Evolutionary conservation across 257 asterid species (phyloP).

Genomic region (Solanum rostratum): DNA sequence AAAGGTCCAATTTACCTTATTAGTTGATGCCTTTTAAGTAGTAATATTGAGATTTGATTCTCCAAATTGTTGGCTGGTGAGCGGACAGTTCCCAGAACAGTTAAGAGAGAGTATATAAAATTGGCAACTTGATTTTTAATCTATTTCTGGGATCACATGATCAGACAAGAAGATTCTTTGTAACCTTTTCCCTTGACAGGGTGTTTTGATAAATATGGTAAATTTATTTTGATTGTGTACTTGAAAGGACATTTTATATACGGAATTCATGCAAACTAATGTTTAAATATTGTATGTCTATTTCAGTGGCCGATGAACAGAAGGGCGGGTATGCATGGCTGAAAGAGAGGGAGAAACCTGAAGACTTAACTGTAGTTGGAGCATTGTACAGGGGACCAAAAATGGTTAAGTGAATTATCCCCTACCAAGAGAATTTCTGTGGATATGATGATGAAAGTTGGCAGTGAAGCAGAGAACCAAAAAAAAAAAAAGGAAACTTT

Average conservation of each 20-base stretch:
- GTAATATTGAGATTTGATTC: background rate
- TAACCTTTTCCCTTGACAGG: background rate
- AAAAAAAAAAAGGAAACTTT: background rate
- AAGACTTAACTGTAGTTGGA: conserved; percentile 45
- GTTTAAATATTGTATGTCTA: too few species aligned
- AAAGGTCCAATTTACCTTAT: background rate
- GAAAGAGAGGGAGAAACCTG: conserved; percentile 64
- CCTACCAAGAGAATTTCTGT: background rate
- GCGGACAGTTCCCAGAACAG: background rate
- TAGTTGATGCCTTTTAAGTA: background rate
- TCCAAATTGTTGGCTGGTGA: background rate
- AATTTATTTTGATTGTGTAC: background rate
- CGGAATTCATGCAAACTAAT: background rate
- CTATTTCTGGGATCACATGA: background rate
- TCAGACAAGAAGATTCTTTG: background rate
- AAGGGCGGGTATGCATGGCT: conserved; percentile 60
- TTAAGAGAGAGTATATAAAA: background rate
- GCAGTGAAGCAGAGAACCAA: background rate
- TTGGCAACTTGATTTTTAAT: background rate
- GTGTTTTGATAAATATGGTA: background rate
- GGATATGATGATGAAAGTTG: background rate
- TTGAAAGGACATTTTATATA: background rate
- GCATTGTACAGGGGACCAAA: conserved; percentile 56
- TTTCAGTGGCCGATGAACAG: conserved; percentile 19
- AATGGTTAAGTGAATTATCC: conserved; percentile 23